phyloP scores from a whole-genome alignment of 805 yeast genomes.

The Candida palmyrensis region DNA sequence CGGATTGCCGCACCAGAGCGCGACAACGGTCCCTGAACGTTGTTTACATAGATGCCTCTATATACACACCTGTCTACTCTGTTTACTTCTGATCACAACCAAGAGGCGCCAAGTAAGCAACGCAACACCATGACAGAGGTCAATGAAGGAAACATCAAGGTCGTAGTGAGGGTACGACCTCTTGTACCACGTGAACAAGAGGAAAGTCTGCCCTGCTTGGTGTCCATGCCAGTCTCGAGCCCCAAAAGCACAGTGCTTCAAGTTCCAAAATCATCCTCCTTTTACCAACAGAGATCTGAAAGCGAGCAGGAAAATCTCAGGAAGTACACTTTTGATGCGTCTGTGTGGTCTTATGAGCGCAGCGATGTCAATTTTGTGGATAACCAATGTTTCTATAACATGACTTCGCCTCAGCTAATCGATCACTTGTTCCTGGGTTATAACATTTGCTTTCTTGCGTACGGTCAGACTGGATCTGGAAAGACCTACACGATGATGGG shows the following conservation, averaged over 20 bases:
- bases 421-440: constrained; percentile 41
- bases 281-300: constrained; percentile 6
- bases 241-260: constrained; percentile 13
- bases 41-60: background rate
- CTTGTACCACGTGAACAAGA: constrained; percentile 27
- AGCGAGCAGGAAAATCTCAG: constrained; percentile 14
- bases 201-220: constrained; percentile 14
- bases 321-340: constrained; percentile 45
- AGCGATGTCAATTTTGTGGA: constrained; percentile 31
- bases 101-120: too few relatives aligned
- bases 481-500: constrained; percentile 43
- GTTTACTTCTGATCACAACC: too few relatives aligned
- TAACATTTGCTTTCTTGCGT: constrained; percentile 39
- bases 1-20: background rate
- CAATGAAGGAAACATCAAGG: constrained; percentile 31
- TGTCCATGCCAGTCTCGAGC: constrained; percentile 25
- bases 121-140: background rate
- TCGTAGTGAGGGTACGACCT: constrained; percentile 52
- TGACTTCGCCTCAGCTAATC: constrained; percentile 55
- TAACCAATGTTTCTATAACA: constrained; percentile 48
- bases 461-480: constrained; percentile 41
- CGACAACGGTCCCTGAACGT: background rate
- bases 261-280: constrained; percentile 19
- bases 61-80: background rate
- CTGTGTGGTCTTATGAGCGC: constrained; percentile 44